Evolutionary conservation across 75 land plant species (phyloP), one percentile per base, ranked within the genome.

Genomic region (Cupressus sempervirens): DNA sequence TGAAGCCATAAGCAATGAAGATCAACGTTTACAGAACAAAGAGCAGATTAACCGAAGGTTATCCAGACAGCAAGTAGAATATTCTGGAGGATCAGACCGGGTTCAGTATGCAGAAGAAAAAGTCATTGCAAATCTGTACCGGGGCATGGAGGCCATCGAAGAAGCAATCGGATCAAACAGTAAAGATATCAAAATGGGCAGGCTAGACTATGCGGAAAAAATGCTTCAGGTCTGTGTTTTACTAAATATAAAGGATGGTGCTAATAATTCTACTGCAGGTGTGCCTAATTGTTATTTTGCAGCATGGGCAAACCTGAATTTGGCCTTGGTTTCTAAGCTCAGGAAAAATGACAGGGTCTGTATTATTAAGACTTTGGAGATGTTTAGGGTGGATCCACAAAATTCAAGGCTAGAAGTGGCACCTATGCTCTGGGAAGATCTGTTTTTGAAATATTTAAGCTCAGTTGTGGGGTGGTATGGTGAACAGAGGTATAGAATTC

Each of bases 111-210:
- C 93, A 14, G 93, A 91, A 81, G 91, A 87, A 81, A 92, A 93
- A 41, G 91, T 89, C 5, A 45, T 92, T 35, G 95, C 91, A 14
- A 93, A 91, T 84, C 80, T 93, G 34, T 92, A 89, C 82, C 88
- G 94, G 92, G 95, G 90, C 7, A 90, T 91, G 32, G 93, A 93
- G 29, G 93, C 92, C 48, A 86, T 93, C 70, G 95, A 93, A 84
- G 92, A 90, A 32, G 92, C 95, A 16, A 86, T 93, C 58, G 65
- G 76, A 30, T 88, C 95, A 4, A 85, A 90, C n/a, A 92, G 88
- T 85, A 77, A 74, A 41, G 92, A 92, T 72, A 88, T 92, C 23
- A 92, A 89, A 82, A 83, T 85, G 23, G 93, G 92, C 1, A 79
- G 93, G 48, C 86, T 93, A 35, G 91, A 89, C 83, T 72, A 92